These are phyloP conservation scores for Rhizoclosmatium sp. DNA, from an alignment of 192 early-diverging fungal genomes.

Conservation along the genomic window DNA sequence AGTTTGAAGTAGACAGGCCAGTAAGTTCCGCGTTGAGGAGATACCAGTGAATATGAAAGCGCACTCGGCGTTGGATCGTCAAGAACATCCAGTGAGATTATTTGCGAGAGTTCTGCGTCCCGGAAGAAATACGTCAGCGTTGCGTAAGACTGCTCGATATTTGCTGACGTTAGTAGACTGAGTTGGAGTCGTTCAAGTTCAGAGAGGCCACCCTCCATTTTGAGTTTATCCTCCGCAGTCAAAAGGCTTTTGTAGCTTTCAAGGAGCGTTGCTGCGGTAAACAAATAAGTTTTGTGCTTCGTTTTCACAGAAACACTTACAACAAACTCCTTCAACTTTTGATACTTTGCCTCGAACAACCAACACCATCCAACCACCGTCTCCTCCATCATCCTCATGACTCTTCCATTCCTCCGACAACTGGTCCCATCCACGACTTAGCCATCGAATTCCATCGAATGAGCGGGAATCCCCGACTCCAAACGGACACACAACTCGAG, in stretches of 20 bases:
- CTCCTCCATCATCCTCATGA: neutral
- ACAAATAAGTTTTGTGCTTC: neutral
- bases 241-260: conserved; percentile 8
- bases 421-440: neutral
- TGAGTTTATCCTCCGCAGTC: neutral
- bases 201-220: neutral
- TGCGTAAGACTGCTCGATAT: conserved; percentile 17
- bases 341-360: conserved; percentile 10
- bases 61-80: conserved; percentile 11
- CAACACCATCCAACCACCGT: conserved; percentile 18
- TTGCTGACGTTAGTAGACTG: conserved; percentile 10
- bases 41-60: conserved; percentile 12
- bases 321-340: neutral
- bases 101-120: conserved; percentile 6
- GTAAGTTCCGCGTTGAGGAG: conserved; percentile 7
- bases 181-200: neutral
- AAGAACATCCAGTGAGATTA: neutral
- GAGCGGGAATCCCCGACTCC: neutral
- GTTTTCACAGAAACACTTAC: neutral
- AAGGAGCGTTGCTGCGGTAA: conserved; percentile 8
- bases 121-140: conserved; percentile 25
- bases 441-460: neutral
- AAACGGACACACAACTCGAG: conserved; percentile 18
- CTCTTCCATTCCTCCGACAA: neutral
- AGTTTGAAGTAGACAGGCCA: neutral